phyloP scores from a whole-genome alignment of 768 basidiomycete genomes.

The Naematelia aurantialba region DNA sequence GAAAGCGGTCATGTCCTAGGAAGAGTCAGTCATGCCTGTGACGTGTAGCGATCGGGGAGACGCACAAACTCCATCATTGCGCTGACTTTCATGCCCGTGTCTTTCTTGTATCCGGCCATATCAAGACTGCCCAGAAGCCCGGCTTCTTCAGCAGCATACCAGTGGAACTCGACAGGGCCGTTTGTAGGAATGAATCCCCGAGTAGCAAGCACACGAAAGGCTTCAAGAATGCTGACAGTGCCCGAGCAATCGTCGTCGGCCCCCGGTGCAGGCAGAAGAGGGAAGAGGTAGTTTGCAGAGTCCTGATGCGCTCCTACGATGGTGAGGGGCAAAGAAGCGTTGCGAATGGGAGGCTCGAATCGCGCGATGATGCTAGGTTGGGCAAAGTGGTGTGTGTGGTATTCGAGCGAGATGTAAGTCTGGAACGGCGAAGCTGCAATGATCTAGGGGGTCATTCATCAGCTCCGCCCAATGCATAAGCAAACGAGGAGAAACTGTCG shows the following conservation, averaged over 20 bases:
- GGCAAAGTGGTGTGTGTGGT: slow-evolving; percentile 37
- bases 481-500: no score
- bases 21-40: neutral
- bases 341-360: slow-evolving; percentile 33
- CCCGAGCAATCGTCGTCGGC: slow-evolving; percentile 52
- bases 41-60: neutral
- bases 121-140: slow-evolving; percentile 70
- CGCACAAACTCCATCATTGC: slow-evolving; percentile 72
- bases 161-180: slow-evolving; percentile 49
- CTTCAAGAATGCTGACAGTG: slow-evolving; percentile 44
- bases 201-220: slow-evolving; percentile 42
- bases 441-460: slow-evolving; percentile 18
- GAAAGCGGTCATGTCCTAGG: slow-evolving; percentile 32
- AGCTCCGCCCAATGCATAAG: neutral
- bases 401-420: slow-evolving; percentile 27
- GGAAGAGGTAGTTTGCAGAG: slow-evolving; percentile 48
- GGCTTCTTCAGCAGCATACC: slow-evolving; percentile 51
- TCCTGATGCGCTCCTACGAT: slow-evolving; percentile 51
- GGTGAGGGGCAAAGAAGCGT: slow-evolving; percentile 28
- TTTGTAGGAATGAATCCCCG: slow-evolving; percentile 37
- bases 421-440: slow-evolving; percentile 21
- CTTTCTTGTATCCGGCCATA: slow-evolving; percentile 68
- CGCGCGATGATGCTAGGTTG: slow-evolving; percentile 49
- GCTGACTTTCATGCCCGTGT: slow-evolving; percentile 61
- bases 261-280: slow-evolving; percentile 51